Conservation (phyloP, 2,329 filamentous ascomycete genomes). For the Colletotrichum salicis region DNA sequence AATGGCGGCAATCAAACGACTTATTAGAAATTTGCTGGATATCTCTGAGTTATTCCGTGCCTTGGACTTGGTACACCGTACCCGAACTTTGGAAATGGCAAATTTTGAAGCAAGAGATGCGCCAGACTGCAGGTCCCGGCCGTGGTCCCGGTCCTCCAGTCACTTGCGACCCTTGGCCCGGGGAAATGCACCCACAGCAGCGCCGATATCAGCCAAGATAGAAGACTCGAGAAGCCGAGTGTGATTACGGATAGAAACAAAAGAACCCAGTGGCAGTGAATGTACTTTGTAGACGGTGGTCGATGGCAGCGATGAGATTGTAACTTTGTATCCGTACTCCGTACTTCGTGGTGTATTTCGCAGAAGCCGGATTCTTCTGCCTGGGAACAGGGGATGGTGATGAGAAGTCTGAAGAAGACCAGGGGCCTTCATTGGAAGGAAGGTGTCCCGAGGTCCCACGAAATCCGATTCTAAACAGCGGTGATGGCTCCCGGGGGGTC, state of each 20-base stretch:
- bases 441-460: slow-evolving; percentile 12
- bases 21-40: not conserved
- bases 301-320: not conserved
- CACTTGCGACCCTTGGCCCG: not conserved
- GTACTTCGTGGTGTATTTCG: not conserved
- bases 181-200: not conserved
- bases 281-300: not conserved
- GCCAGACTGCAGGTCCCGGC: slow-evolving; percentile 6
- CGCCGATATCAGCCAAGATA: not conserved
- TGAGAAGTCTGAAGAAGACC: not conserved
- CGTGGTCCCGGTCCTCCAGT: not conserved
- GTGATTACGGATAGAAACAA: not conserved
- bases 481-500: slow-evolving; percentile 28
- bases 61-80: not conserved
- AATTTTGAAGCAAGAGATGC: slow-evolving; percentile 14
- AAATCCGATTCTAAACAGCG: slow-evolving; percentile 26
- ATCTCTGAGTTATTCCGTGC: slow-evolving; percentile 8
- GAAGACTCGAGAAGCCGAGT: slow-evolving; percentile 7
- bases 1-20: slow-evolving; percentile 22
- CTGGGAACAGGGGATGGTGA: slow-evolving; percentile 4
- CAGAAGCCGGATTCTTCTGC: not conserved
- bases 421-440: slow-evolving; percentile 12
- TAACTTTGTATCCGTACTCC: too few species aligned
- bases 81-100: slow-evolving; percentile 5
- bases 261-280: not conserved